Evolutionary conservation across 1,284 basidiomycete genomes (phyloP).

Genomic region (Sporisorium graminicola): DNA sequence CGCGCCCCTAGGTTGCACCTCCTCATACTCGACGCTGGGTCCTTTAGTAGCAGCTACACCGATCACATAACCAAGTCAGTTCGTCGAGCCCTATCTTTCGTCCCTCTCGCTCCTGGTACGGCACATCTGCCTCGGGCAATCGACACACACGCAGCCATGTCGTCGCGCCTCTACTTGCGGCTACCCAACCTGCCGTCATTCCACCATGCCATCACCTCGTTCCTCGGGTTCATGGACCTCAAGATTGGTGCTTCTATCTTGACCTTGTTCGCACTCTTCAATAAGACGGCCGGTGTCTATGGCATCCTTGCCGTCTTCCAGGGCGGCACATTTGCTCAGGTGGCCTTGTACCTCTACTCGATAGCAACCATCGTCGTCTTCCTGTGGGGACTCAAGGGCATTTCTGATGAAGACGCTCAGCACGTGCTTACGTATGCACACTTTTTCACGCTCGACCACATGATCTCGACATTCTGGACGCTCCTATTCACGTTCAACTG

Average conservation of each 20-base stretch:
- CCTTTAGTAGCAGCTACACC: background rate
- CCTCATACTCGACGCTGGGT: no score
- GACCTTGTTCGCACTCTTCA: constrained; percentile 76
- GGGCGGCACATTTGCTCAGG: constrained; percentile 88
- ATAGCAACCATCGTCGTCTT: constrained; percentile 83
- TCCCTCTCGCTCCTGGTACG: no score
- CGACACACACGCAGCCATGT: constrained; percentile 33
- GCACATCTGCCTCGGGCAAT: background rate
- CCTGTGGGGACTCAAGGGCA: constrained; percentile 86
- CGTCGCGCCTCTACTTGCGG: constrained; percentile 60
- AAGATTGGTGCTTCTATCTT: constrained; percentile 67
- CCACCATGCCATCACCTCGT: constrained; percentile 62
- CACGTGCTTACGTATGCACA: constrained; percentile 90
- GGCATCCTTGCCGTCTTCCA: constrained; percentile 91
- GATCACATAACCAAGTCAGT: no score
- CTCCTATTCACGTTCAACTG: constrained; percentile 88
- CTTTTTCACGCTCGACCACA: constrained; percentile 89
- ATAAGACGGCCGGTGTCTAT: constrained; percentile 98
- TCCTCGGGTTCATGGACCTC: constrained; percentile 67
- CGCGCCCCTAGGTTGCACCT: background rate
- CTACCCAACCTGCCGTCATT: constrained; percentile 55
- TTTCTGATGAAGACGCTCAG: constrained; percentile 75
- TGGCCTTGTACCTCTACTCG: constrained; percentile 86
- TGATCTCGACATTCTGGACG: constrained; percentile 92
- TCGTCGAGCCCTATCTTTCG: no score